A percentile compares a stretch with the other conserved stretches of the same genome.
These are phyloP conservation scores for Ascochyta rabiei DNA, from an alignment of 2,329 filamentous ascomycete genomes.

Conservation along the genomic window DNA sequence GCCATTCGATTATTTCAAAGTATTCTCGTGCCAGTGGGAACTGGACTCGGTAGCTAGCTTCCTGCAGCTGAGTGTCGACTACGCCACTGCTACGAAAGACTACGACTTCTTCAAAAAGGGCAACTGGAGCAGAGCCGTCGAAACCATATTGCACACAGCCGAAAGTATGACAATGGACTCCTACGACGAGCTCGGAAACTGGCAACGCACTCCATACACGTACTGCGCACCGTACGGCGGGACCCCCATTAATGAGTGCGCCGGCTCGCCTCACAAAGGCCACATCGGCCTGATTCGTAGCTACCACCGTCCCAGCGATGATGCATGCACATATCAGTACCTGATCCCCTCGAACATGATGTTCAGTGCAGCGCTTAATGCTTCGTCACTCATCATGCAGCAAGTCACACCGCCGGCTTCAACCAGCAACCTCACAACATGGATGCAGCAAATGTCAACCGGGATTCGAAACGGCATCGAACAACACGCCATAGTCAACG, in stretches of 20 bases:
- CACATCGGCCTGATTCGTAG: slow-evolving; percentile 56
- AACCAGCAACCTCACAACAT: slow-evolving; percentile 56
- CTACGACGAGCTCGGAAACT: slow-evolving; percentile 53
- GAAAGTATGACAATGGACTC: slow-evolving; percentile 55
- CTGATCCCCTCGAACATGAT: slow-evolving; percentile 68
- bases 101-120: slow-evolving; percentile 53
- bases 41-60: slow-evolving; percentile 59
- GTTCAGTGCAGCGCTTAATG: slow-evolving; percentile 68
- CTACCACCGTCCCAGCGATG: slow-evolving; percentile 58
- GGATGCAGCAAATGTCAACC: slow-evolving; percentile 63
- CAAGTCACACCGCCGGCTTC: slow-evolving; percentile 44
- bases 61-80: slow-evolving; percentile 55
- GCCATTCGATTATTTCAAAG: slow-evolving; percentile 50
- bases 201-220: slow-evolving; percentile 53
- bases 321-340: slow-evolving; percentile 57
- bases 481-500: slow-evolving; percentile 48
- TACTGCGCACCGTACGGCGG: slow-evolving; percentile 52
- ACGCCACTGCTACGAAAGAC: slow-evolving; percentile 55
- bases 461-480: slow-evolving; percentile 53
- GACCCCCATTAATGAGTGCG: slow-evolving; percentile 60
- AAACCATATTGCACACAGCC: slow-evolving; percentile 51
- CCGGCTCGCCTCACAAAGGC: slow-evolving; percentile 55
- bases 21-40: slow-evolving; percentile 61
- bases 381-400: slow-evolving; percentile 59
- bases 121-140: slow-evolving; percentile 54